Conservation (phyloP, 108 stramenopile species). For the Cyclotella kingstonii region DNA sequence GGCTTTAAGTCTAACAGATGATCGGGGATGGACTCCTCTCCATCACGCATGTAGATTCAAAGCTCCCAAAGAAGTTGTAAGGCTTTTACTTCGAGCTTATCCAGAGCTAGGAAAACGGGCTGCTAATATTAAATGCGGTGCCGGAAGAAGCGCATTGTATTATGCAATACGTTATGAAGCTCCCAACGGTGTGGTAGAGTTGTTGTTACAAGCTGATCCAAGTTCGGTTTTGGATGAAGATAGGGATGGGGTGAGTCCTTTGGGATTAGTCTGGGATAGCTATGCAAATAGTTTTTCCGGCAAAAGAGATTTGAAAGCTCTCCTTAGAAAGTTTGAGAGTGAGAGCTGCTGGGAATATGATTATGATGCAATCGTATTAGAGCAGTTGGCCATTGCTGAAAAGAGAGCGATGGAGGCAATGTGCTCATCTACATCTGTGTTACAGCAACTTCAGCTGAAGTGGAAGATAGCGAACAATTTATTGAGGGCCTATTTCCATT, state of each 20-base stretch:
- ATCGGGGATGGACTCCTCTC: constrained; percentile 73
- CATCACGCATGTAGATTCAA: constrained; percentile 80
- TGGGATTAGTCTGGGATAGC: constrained; percentile 73
- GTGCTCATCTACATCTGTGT: constrained; percentile 14
- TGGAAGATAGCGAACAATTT: constrained; percentile 69
- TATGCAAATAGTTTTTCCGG: constrained; percentile 77
- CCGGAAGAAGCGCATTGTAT: constrained; percentile 63
- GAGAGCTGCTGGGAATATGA: constrained; percentile 20
- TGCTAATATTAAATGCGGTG: constrained; percentile 46
- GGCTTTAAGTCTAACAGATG: constrained; percentile 54
- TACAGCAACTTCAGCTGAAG: constrained; percentile 34
- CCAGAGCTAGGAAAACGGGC: constrained; percentile 50
- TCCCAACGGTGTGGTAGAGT: constrained; percentile 70
- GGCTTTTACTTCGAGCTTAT: constrained; percentile 49
- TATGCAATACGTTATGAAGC: constrained; percentile 85
- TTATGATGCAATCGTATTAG: not conserved
- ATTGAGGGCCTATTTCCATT: constrained; percentile 79
- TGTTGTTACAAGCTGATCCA: constrained; percentile 62
- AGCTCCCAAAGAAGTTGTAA: constrained; percentile 60
- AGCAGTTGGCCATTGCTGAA: constrained; percentile 15
- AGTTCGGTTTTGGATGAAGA: constrained; percentile 76
- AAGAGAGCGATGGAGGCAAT: constrained; percentile 28
- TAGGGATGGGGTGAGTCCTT: constrained; percentile 60
- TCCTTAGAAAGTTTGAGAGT: constrained; percentile 31
- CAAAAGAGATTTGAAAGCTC: constrained; percentile 44